Evolutionary conservation across 305 asterid genomes (phyloP).

Genomic region (Andrographis paniculata): DNA sequence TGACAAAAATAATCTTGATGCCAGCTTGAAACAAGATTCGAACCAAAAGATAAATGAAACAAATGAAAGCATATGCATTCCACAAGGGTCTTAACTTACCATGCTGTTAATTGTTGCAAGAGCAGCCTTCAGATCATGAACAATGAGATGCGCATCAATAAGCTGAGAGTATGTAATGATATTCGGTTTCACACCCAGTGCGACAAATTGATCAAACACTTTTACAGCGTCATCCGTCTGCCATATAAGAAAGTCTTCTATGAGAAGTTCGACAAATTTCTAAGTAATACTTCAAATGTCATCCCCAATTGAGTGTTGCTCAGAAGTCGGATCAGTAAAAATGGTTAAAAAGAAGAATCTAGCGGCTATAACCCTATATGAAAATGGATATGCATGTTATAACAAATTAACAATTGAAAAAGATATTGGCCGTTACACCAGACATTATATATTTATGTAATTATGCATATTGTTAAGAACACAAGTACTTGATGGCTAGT

Average conservation of each 20-base stretch:
- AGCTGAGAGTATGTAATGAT: slow-evolving; percentile 65
- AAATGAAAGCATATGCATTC: slow-evolving; percentile 1
- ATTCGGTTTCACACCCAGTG: slow-evolving; percentile 67
- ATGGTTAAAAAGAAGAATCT: slow-evolving; percentile 6
- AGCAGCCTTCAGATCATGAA: slow-evolving; percentile 70
- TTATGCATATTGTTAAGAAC: neutral
- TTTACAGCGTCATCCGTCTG: slow-evolving; percentile 88
- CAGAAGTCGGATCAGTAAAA: too few species aligned
- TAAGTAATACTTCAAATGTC: too few species aligned
- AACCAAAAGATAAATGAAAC: neutral
- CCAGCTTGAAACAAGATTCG: slow-evolving; percentile 10
- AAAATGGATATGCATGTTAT: neutral
- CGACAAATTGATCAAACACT: slow-evolving; percentile 62
- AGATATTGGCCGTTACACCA: too few species aligned
- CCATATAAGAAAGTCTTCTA: slow-evolving; percentile 18
- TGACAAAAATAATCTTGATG: slow-evolving; percentile 4
- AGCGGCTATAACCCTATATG: slow-evolving; percentile 5
- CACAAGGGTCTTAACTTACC: slow-evolving; percentile 34
- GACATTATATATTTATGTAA: too few species aligned
- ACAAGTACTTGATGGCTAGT: neutral
- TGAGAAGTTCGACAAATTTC: neutral
- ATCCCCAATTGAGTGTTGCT: too few species aligned
- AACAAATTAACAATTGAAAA: too few species aligned
- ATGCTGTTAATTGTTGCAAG: slow-evolving; percentile 50
- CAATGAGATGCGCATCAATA: slow-evolving; percentile 62